Evolutionary conservation across 805 yeast species (phyloP).

Genomic region (Aciculoconidium aculeatum): DNA sequence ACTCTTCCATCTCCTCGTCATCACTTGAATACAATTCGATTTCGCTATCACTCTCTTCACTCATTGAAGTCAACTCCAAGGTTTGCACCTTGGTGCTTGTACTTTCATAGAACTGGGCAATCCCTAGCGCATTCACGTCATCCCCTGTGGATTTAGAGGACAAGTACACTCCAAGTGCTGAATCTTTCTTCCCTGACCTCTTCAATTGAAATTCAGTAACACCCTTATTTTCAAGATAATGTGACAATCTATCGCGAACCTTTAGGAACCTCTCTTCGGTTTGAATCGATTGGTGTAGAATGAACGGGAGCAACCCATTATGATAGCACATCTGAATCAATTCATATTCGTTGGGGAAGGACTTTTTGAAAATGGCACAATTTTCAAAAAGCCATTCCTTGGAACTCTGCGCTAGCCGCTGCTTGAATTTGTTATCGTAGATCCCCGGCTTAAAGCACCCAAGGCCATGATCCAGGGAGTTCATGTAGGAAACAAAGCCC

Average conservation of each 20-base stretch:
- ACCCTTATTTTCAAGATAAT: slow-evolving; percentile 1
- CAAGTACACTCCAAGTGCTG: no score
- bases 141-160: no score
- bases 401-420: slow-evolving; percentile 6
- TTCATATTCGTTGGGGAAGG: slow-evolving; percentile 11
- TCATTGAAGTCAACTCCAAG: no score
- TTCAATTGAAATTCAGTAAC: slow-evolving; percentile 1
- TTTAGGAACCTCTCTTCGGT: slow-evolving; percentile 2
- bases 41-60: no score
- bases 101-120: no score
- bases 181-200: no score
- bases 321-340: slow-evolving; percentile 4
- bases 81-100: no score
- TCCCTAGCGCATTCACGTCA: no score
- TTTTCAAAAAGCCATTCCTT: slow-evolving; percentile 11
- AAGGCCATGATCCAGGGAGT: slow-evolving; percentile 8
- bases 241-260: slow-evolving; percentile 1
- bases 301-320: not conserved
- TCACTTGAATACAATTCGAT: no score
- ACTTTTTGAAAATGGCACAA: slow-evolving; percentile 9
- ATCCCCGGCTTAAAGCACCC: slow-evolving; percentile 6
- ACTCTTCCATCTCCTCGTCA: no score
- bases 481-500: slow-evolving; percentile 14
- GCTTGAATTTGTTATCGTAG: slow-evolving; percentile 1
- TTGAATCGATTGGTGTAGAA: slow-evolving; percentile 5